A percentile compares a stretch with the other conserved stretches of the same genome.
These are phyloP conservation scores for Pichia nakasei DNA, from an alignment of 805 yeast genomes.

Conservation along the genomic window DNA sequence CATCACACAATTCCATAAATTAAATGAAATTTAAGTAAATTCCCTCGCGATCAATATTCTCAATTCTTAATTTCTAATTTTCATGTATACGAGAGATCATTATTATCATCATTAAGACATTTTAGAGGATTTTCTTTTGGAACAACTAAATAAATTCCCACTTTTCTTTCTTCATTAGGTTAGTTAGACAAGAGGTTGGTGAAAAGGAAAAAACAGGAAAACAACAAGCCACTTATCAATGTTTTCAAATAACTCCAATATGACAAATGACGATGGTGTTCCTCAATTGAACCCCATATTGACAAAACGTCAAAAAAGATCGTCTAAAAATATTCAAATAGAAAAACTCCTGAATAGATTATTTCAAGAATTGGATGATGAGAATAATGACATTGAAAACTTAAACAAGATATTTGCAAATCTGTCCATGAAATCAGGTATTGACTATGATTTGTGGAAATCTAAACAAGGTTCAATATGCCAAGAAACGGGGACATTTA, in stretches of 20 bases:
- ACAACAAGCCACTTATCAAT: too few species aligned
- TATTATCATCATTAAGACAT: too few species aligned
- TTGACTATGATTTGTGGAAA: conserved; percentile 5
- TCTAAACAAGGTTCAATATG: neutral
- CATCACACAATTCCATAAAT: too few species aligned
- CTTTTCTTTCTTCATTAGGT: too few species aligned
- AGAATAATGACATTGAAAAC: conserved; percentile 17
- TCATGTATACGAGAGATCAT: too few species aligned
- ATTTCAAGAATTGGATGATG: conserved; percentile 23
- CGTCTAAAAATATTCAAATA: conserved; percentile 13
- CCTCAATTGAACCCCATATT: neutral
- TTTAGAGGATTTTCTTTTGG: too few species aligned
- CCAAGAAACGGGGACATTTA: neutral
- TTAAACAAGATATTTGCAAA: conserved; percentile 5
- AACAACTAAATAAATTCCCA: too few species aligned
- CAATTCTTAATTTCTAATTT: too few species aligned
- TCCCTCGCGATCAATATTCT: too few species aligned
- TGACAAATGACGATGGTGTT: neutral
- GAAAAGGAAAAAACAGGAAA: too few species aligned
- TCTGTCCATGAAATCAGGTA: conserved; percentile 3
- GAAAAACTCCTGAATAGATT: conserved; percentile 20
- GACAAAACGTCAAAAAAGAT: conserved; percentile 5
- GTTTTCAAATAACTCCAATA: neutral
- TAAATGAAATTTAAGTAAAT: too few species aligned
- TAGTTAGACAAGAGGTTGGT: too few species aligned